A percentile compares a stretch with the other conserved stretches of the same genome.
These are phyloP conservation scores for Globisporangium nunn DNA, from an alignment of 352 stramenopile genomes.

Conservation along the genomic window DNA sequence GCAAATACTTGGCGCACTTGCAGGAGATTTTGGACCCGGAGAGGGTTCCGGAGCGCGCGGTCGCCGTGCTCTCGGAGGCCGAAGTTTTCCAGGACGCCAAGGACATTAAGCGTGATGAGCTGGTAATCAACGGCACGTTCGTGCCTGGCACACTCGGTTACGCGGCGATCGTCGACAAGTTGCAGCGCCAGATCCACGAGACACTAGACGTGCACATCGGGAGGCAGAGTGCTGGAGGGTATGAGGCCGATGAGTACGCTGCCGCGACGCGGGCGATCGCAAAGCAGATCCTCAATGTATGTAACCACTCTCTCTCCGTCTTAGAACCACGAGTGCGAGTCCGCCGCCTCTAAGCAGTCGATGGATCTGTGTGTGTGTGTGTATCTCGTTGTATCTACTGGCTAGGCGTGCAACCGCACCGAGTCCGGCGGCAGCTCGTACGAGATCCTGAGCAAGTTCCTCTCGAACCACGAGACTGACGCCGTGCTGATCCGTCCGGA, in stretches of 20 bases:
- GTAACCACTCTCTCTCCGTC: neutral
- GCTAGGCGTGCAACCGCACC: constrained; percentile 67
- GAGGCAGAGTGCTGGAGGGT: constrained; percentile 13
- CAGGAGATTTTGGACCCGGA: constrained; percentile 11
- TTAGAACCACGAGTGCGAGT: neutral
- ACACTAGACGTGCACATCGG: constrained; percentile 23
- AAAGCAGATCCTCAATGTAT: constrained; percentile 33
- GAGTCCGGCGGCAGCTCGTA: constrained; percentile 69
- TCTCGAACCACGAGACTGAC: constrained; percentile 46
- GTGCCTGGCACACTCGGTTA: constrained; percentile 50
- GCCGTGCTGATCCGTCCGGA: constrained; percentile 56
- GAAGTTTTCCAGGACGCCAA: constrained; percentile 75
- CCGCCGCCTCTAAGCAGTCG: too few relatives aligned
- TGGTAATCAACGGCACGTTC: constrained; percentile 52
- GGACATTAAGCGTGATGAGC: constrained; percentile 69
- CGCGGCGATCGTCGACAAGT: constrained; percentile 37
- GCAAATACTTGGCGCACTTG: constrained; percentile 31
- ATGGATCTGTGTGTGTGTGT: too few relatives aligned
- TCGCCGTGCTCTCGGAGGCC: constrained; percentile 32
- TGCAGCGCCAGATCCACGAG: constrained; percentile 38
- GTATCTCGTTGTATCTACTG: too few relatives aligned
- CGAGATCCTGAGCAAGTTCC: constrained; percentile 53
- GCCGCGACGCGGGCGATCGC: constrained; percentile 14
- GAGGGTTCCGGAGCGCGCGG: neutral
- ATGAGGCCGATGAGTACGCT: constrained; percentile 5